Evolutionary conservation across 2,329 filamentous ascomycete species (phyloP).

Genomic region (Trichophyton benhamiae): DNA sequence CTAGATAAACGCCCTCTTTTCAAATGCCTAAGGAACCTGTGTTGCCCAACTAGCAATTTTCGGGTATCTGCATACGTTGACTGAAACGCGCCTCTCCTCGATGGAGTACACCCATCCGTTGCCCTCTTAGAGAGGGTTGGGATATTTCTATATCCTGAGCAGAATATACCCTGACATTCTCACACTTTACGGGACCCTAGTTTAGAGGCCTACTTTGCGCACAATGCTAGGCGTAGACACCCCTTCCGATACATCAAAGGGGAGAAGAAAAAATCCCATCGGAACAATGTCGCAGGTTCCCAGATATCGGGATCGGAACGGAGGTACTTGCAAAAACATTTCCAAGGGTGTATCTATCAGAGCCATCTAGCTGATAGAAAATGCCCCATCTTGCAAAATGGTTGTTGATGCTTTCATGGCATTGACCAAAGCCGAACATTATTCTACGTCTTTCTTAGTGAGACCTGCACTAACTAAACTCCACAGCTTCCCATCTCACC

Average conservation of each 20-base stretch:
- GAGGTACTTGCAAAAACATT: neutral
- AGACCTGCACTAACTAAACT: constrained; percentile 10
- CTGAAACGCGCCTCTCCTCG: constrained; percentile 10
- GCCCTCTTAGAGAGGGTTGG: neutral
- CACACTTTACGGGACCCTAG: neutral
- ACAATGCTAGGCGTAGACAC: neutral
- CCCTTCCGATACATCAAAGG: neutral
- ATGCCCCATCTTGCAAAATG: neutral
- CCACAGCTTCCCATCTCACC: constrained; percentile 5
- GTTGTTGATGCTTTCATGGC: neutral
- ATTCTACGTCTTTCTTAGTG: constrained; percentile 3
- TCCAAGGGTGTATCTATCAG: neutral
- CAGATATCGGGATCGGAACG: neutral
- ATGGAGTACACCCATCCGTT: constrained; percentile 5
- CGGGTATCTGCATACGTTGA: constrained; percentile 10
- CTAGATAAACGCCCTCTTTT: constrained; percentile 6
- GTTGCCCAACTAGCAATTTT: constrained; percentile 1
- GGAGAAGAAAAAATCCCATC: neutral
- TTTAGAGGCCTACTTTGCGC: constrained; percentile 4
- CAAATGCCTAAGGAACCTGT: constrained; percentile 4
- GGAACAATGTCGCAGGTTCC: constrained; percentile 5
- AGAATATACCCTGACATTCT: neutral
- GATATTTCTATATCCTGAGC: neutral
- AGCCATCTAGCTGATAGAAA: neutral
- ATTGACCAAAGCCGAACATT: neutral